Conservation (phyloP, 2,329 filamentous ascomycete species). For the Pleoardoris graminearum region DNA sequence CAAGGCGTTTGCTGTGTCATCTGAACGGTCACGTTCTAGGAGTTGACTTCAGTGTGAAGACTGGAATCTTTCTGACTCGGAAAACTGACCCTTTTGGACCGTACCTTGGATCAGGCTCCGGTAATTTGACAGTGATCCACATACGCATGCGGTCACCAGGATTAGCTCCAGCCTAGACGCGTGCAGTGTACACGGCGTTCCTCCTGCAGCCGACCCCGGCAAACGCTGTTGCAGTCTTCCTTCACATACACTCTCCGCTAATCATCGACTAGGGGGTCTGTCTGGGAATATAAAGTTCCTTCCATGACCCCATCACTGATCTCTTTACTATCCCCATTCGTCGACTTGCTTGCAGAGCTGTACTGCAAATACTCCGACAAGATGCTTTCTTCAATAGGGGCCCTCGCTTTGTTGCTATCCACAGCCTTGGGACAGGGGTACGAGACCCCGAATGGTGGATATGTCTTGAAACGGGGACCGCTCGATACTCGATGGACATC, state of each 20-base stretch:
- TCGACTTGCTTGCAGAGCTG: neutral
- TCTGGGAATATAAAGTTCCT: neutral
- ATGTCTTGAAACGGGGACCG: slow-evolving; percentile 32
- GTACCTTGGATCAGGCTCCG: too few relatives aligned
- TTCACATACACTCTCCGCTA: too few relatives aligned
- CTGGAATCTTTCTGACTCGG: neutral
- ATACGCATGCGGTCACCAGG: slow-evolving; percentile 31
- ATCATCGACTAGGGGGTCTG: neutral
- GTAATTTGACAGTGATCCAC: too few relatives aligned
- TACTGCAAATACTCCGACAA: slow-evolving; percentile 3
- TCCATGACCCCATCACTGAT: slow-evolving; percentile 12
- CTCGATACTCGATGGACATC: slow-evolving; percentile 56
- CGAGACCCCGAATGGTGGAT: slow-evolving; percentile 28
- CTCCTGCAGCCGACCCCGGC: slow-evolving; percentile 14
- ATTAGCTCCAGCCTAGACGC: slow-evolving; percentile 27
- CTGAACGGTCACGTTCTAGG: neutral
- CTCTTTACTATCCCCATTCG: neutral
- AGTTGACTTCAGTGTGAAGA: neutral
- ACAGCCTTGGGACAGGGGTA: slow-evolving; percentile 4
- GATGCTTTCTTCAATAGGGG: slow-evolving; percentile 22
- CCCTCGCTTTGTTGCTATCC: slow-evolving; percentile 19
- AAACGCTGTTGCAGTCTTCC: neutral
- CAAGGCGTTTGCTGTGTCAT: neutral
- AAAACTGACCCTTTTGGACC: too few relatives aligned
- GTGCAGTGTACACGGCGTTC: slow-evolving; percentile 21